phyloP scores from a whole-genome alignment of 129 eudicot genomes.

The Dittrichia graveolens region DNA sequence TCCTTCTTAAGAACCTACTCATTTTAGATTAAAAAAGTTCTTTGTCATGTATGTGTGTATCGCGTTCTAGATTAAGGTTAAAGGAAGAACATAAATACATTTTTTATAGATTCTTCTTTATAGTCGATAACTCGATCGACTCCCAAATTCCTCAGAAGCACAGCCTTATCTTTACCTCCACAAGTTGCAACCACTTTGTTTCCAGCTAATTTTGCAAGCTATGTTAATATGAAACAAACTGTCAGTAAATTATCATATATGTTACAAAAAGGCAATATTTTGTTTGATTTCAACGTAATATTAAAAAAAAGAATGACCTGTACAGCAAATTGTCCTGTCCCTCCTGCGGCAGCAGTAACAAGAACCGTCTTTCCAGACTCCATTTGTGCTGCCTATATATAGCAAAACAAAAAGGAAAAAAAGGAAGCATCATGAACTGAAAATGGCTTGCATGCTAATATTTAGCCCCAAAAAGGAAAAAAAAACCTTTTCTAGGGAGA shows the following conservation, averaged over 20 bases:
- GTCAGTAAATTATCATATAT: constrained; percentile 16
- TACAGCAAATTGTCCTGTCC: constrained; percentile 98
- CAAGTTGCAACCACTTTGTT: constrained; percentile 94
- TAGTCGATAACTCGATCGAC: constrained; percentile 95
- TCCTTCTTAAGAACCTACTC: constrained; percentile 83
- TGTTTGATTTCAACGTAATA: background rate
- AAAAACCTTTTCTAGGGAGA: constrained; percentile 78
- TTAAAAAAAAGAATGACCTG: constrained; percentile 53
- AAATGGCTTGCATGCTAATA: background rate
- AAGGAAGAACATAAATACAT: constrained; percentile 36
- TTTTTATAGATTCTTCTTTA: constrained; percentile 71
- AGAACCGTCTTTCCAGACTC: constrained; percentile 79
- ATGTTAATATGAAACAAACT: background rate
- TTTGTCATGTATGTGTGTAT: background rate
- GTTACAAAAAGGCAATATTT: too few species aligned
- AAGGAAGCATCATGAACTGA: background rate
- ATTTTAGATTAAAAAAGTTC: background rate
- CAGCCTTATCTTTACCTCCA: constrained; percentile 95
- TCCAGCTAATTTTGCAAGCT: constrained; percentile 98
- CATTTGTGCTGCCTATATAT: constrained; percentile 80
- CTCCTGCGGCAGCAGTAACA: constrained; percentile 99
- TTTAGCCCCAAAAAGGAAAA: background rate
- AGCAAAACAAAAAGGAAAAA: constrained; percentile 9
- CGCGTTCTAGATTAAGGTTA: background rate
- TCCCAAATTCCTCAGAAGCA: constrained; percentile 65